Evolutionary conservation across 345 rosid species (phyloP).

Genomic region (Dipteronia dyeriana): DNA sequence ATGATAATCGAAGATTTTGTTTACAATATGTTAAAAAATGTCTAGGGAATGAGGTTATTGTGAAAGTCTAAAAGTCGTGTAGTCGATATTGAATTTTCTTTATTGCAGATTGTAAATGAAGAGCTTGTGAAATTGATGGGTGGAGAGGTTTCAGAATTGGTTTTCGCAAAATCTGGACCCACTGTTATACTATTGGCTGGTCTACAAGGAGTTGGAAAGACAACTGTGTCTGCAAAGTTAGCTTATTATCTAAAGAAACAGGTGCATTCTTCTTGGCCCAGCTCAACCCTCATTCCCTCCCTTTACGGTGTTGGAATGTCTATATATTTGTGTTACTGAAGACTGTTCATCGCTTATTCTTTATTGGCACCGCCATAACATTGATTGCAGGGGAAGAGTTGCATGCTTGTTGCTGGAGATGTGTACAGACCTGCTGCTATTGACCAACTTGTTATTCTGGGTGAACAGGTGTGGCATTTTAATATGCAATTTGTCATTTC

Average conservation of each 20-base stretch:
- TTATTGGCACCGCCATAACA: slow-evolving; percentile 16
- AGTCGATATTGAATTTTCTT: slow-evolving; percentile 8
- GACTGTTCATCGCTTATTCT: slow-evolving; percentile 10
- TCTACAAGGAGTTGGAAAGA: slow-evolving; percentile 97
- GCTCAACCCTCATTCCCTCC: background rate
- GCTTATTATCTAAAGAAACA: slow-evolving; percentile 92
- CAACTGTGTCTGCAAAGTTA: slow-evolving; percentile 92
- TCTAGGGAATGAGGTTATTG: background rate
- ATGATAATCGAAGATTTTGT: background rate
- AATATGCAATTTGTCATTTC: slow-evolving; percentile 12
- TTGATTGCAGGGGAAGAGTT: slow-evolving; percentile 71
- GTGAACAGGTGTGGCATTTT: slow-evolving; percentile 69
- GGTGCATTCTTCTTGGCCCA: slow-evolving; percentile 34
- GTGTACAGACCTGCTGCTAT: slow-evolving; percentile 98
- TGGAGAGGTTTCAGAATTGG: slow-evolving; percentile 92
- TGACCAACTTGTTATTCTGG: slow-evolving; percentile 95
- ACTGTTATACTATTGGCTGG: slow-evolving; percentile 93
- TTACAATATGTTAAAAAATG: background rate
- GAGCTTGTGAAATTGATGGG: slow-evolving; percentile 98
- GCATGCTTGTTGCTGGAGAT: slow-evolving; percentile 98
- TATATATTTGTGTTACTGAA: background rate
- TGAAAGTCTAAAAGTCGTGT: background rate
- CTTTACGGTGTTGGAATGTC: background rate
- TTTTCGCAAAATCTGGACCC: slow-evolving; percentile 77
- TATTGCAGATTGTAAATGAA: slow-evolving; percentile 71